Base-by-base conservation (phyloP, 768 basidiomycete species). In the Phylloporus sp. region DNA sequence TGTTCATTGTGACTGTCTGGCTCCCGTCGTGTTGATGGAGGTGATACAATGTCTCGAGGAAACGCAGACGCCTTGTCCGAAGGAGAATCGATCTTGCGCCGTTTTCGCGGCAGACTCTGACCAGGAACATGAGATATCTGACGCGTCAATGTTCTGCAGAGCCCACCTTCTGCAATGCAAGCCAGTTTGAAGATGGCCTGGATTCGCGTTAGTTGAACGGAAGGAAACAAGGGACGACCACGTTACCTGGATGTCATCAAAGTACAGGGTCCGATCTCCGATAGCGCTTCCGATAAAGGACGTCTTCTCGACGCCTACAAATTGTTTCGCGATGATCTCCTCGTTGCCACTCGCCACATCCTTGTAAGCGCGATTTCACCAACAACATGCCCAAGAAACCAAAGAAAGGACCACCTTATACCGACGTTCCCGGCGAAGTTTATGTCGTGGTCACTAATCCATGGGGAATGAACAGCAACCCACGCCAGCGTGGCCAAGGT, bases 111-210 rank as follows among this genome's bases (percentile, higher is more conserved):
- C 13, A 58, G 37, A 14, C 5, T 49, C 58, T 61, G 37, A 24
- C 0, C 0, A 0, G 7, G 39, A 10, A 6, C 4, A 10, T 56
- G 27, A 57, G n/a, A n/a, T 15, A 6, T 3, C 15, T 9, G 1
- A 9, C 20, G 23, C 42, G 32, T 44, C 38, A 27, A 46, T 48
- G 48, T 36, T 31, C 18, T 3, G 6, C 2, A 13, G 27, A 1
- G 23, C 65, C 28, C 41, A 81, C 82, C 64, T 79, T 77, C 53
- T 76, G 71, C 35, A 83, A 58, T 1, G 75, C 70, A 14, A 78
- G 56, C 82, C 82, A 83, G 58, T 83, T 60, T 18, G 78, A 74
- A 10, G 80, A 81, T 2, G 80, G 69, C 9, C 45, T 49, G 23
- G 6, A 22, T 29, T 13, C 10, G 18, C 1, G 26, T 39, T 35